phyloP scores from a whole-genome alignment of 495 filamentous ascomycete species.

The Penicillium arizonense region DNA sequence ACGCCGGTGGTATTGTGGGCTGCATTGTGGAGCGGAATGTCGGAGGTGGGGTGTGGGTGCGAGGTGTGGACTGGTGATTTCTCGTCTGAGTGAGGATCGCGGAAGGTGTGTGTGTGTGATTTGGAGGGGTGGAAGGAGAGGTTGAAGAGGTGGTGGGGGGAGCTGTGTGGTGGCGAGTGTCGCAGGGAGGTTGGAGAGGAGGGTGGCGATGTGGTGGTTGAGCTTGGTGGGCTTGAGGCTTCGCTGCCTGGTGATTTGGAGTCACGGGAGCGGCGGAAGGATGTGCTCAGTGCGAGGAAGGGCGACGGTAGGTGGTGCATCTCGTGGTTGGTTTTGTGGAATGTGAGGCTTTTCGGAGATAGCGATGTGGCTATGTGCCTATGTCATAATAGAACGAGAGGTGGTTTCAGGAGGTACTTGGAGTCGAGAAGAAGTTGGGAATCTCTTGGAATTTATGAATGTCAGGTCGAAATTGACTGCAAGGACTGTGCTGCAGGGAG shows the following conservation, averaged over 20 bases:
- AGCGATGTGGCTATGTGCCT: neutral
- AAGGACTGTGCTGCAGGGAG: constrained; percentile 27
- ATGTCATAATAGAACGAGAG: neutral
- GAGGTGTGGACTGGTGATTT: constrained; percentile 21
- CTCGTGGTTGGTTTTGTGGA: neutral
- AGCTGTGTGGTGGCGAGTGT: constrained; percentile 11
- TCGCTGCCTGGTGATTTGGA: constrained; percentile 11
- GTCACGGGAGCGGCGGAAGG: neutral
- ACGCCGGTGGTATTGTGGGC: constrained; percentile 1
- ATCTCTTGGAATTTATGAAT: constrained; percentile 1
- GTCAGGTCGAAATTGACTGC: constrained; percentile 12
- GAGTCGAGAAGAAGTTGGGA: neutral
- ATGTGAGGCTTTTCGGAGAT: neutral
- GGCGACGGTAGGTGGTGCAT: constrained; percentile 21
- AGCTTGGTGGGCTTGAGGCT: constrained; percentile 18
- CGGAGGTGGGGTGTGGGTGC: constrained; percentile 23
- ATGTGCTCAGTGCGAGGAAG: constrained; percentile 15
- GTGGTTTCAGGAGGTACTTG: too few species aligned
- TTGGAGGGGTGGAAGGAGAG: constrained; percentile 25
- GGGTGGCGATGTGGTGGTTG: constrained; percentile 22
- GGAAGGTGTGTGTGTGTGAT: constrained; percentile 10
- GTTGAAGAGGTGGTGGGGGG: constrained; percentile 28
- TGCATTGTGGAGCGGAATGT: constrained; percentile 15
- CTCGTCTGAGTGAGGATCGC: constrained; percentile 16
- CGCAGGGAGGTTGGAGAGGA: constrained; percentile 17